Percentiles rank a stretch among this genome's conserved stretches.
Conservation (phyloP, 2,329 filamentous ascomycete species). For the Byssoonygena ceratinophila region DNA sequence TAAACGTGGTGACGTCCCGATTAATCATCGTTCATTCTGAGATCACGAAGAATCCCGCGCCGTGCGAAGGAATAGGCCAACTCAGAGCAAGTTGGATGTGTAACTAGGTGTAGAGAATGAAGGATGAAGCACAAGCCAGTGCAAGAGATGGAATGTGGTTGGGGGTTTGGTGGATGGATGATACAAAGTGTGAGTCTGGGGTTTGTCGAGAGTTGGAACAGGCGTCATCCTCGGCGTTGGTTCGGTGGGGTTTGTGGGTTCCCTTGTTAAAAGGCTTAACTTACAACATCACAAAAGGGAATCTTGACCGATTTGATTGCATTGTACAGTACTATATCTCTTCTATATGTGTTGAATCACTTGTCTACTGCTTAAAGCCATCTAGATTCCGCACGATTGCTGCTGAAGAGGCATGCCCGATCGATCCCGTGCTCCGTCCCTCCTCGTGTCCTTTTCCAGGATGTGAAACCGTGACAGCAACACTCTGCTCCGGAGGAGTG, state of each 20-base stretch:
- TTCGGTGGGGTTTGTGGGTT: constrained; percentile 7
- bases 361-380: too few species aligned
- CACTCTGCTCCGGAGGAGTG: neutral
- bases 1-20: constrained; percentile 12
- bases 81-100: neutral
- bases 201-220: constrained; percentile 5
- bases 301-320: too few species aligned
- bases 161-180: neutral
- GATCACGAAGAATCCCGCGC: neutral
- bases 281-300: too few species aligned
- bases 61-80: neutral
- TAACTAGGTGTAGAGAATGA: neutral
- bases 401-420: too few species aligned
- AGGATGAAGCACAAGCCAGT: neutral
- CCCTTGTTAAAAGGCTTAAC: neutral
- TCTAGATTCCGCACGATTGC: too few species aligned
- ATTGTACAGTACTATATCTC: too few species aligned
- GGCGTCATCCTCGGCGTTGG: constrained; percentile 11
- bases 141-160: neutral
- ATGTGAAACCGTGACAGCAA: neutral
- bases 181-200: constrained; percentile 1
- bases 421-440: too few species aligned
- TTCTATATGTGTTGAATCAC: too few species aligned
- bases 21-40: constrained; percentile 14
- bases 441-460: neutral